These are phyloP conservation scores for Anisogramma anomala DNA, from an alignment of 2,329 filamentous ascomycete genomes.

Conservation along the genomic window DNA sequence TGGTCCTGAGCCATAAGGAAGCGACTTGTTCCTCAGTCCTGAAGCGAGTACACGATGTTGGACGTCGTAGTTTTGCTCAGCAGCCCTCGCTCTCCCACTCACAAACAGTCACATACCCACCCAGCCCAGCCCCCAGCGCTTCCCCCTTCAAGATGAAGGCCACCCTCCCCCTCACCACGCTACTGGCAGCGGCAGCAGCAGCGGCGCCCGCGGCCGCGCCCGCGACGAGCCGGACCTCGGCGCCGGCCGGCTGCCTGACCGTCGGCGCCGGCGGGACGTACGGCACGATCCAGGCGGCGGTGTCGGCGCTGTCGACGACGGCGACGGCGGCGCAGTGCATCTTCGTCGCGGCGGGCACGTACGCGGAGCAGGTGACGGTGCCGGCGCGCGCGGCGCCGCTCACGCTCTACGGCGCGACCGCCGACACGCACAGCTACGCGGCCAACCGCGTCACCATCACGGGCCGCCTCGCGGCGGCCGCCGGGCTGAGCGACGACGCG, in stretches of 20 bases:
- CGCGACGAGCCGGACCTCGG: conserved; percentile 25
- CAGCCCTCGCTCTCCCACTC: no score
- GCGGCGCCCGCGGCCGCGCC: no score
- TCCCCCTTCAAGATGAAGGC: conserved; percentile 8
- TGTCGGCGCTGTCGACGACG: conserved; percentile 44
- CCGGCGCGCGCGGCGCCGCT: conserved; percentile 34
- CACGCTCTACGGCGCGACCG: conserved; percentile 43
- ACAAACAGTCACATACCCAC: not conserved
- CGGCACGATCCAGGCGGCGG: conserved; percentile 40
- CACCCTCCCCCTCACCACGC: conserved; percentile 2
- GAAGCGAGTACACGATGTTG: no score
- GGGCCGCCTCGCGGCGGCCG: conserved; percentile 32
- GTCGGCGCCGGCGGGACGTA: conserved; percentile 31
- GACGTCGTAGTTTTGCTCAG: no score
- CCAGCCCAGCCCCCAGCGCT: not conserved
- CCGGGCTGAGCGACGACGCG: conserved; percentile 39
- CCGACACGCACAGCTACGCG: conserved; percentile 37
- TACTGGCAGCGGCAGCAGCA: conserved; percentile 7
- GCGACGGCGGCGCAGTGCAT: conserved; percentile 42
- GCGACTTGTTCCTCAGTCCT: no score
- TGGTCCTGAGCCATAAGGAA: no score
- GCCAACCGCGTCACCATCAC: conserved; percentile 46
- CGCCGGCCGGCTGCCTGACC: conserved; percentile 38
- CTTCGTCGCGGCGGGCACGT: conserved; percentile 50
- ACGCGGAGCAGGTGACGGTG: conserved; percentile 49